Percentiles rank a stretch among this genome's conserved stretches.
Evolutionary conservation across 129 eudicot genomes (phyloP).

Genomic region (Rutidosis leptorrhynchoides): DNA sequence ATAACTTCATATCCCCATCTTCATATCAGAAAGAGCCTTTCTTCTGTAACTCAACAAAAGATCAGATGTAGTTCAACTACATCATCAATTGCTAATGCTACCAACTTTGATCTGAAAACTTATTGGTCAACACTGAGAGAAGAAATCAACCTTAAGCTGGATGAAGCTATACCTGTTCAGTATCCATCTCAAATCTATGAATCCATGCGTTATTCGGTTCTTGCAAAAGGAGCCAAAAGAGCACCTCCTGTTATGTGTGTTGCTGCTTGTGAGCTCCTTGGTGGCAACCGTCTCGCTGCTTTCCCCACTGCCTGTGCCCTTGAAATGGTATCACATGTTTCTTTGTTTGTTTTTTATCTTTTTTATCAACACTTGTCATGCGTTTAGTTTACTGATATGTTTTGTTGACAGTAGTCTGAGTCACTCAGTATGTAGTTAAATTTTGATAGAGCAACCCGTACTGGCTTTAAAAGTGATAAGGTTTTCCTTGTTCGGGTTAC

Average conservation of each 20-base stretch:
- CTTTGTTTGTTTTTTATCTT: background rate
- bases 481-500: too few species aligned
- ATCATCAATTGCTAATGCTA: slow-evolving; percentile 30
- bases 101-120: slow-evolving; percentile 71
- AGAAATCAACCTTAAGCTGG: slow-evolving; percentile 74
- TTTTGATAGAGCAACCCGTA: background rate
- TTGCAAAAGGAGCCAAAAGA: slow-evolving; percentile 86
- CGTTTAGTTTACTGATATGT: slow-evolving; percentile 1
- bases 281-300: slow-evolving; percentile 85
- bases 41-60: slow-evolving; percentile 34
- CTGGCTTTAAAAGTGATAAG: too few species aligned
- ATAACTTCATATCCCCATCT: slow-evolving; percentile 35
- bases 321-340: slow-evolving; percentile 76
- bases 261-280: slow-evolving; percentile 93
- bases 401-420: background rate
- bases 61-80: slow-evolving; percentile 43
- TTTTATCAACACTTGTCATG: background rate
- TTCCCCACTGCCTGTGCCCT: slow-evolving; percentile 99
- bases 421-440: background rate
- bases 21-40: slow-evolving; percentile 28
- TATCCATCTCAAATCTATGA: slow-evolving; percentile 84
- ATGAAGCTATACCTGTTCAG: slow-evolving; percentile 75
- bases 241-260: slow-evolving; percentile 98
- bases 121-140: slow-evolving; percentile 76
- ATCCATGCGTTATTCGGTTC: slow-evolving; percentile 94